phyloP scores from a whole-genome alignment of 305 asterid genomes.

The Coffea humblotiana region DNA sequence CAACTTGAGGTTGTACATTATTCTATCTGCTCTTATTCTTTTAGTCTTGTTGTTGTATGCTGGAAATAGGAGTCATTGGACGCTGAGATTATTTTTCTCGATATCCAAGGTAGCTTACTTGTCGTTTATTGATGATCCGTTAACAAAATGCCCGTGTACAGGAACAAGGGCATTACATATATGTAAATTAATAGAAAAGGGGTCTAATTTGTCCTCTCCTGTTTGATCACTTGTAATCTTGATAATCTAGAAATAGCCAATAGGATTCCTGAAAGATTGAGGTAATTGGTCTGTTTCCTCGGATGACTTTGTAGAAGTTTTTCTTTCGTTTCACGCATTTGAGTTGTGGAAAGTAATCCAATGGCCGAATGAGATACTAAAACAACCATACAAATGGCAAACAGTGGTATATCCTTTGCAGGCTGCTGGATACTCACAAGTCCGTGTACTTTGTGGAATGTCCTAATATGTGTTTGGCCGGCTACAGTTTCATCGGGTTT shows the following conservation, averaged over 20 bases:
- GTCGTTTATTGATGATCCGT: constrained; percentile 4
- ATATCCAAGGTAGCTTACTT: constrained; percentile 5
- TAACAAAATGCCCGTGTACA: constrained; percentile 1
- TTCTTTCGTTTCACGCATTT: background rate
- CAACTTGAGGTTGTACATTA: constrained; percentile 1
- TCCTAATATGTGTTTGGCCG: background rate
- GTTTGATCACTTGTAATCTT: background rate
- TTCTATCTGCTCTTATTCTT: background rate
- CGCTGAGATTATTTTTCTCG: background rate
- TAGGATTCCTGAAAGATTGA: background rate
- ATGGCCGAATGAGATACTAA: constrained; percentile 1
- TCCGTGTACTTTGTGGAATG: background rate
- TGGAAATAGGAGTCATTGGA: background rate
- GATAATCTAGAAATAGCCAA: background rate
- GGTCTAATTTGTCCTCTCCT: background rate
- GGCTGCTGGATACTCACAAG: constrained; percentile 1
- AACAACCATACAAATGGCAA: background rate
- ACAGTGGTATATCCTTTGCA: constrained; percentile 15
- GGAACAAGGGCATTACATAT: constrained; percentile 2
- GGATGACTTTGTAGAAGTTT: background rate
- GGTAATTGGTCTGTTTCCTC: background rate
- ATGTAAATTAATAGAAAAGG: background rate
- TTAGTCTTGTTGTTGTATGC: constrained; percentile 11
- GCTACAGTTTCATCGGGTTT: background rate
- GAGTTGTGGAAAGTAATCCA: background rate